phyloP scores from a whole-genome alignment of 805 yeast species.

The Nakazawaea laoshanensis region DNA sequence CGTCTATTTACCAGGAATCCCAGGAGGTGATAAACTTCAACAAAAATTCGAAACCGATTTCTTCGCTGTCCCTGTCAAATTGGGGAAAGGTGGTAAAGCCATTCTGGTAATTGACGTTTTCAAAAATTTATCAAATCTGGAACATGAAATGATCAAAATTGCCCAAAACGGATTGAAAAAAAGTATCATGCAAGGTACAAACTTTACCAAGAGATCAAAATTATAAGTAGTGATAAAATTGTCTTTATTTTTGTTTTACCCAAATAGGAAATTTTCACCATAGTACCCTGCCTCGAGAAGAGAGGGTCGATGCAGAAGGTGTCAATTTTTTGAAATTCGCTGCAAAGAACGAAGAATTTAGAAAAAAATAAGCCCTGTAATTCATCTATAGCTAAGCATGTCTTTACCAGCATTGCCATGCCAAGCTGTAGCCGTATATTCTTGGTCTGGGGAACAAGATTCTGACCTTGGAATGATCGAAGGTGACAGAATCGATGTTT shows the following conservation, averaged over 20 bases:
- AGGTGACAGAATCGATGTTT: constrained; percentile 83
- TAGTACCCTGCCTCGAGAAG: too few relatives aligned
- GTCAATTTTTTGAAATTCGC: neutral
- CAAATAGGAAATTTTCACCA: too few relatives aligned
- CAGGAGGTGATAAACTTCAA: constrained; percentile 36
- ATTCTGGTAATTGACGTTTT: constrained; percentile 6
- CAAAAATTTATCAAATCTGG: neutral
- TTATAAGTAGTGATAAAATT: constrained; percentile 1
- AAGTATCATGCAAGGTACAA: constrained; percentile 9
- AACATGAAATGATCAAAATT: constrained; percentile 6
- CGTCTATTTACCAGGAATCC: constrained; percentile 45
- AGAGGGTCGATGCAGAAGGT: too few relatives aligned
- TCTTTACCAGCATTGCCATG: constrained; percentile 40
- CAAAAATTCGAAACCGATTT: constrained; percentile 30
- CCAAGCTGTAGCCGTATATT: constrained; percentile 71
- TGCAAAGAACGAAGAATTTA: neutral
- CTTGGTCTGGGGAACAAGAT: constrained; percentile 90
- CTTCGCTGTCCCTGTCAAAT: constrained; percentile 39
- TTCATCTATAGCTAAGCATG: constrained; percentile 1
- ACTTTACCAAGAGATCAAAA: constrained; percentile 7
- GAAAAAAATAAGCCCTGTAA: too few relatives aligned
- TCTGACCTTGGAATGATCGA: constrained; percentile 91
- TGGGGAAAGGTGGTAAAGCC: constrained; percentile 28
- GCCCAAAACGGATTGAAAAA: constrained; percentile 8
- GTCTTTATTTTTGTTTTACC: too few relatives aligned